phyloP scores from a whole-genome alignment of 768 basidiomycete species.

The Suillus hirtellus region DNA sequence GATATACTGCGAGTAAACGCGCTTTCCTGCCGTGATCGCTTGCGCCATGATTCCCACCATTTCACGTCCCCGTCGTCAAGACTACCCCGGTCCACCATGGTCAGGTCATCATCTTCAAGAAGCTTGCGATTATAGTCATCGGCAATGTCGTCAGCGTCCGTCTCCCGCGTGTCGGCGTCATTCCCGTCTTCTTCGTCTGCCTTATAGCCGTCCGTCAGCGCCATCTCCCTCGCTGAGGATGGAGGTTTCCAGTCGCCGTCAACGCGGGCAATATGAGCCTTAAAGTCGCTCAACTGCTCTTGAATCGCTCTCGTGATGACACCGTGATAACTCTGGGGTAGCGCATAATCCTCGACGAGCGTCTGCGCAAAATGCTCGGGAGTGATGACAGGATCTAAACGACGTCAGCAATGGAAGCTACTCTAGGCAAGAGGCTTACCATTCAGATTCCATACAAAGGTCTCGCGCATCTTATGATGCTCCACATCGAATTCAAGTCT shows the following conservation, averaged over 20 bases:
- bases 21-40: slow-evolving; percentile 39
- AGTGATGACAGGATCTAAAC: slow-evolving; percentile 80
- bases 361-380: slow-evolving; percentile 90
- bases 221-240: slow-evolving; percentile 21
- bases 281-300: slow-evolving; percentile 83
- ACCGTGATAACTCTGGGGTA: slow-evolving; percentile 62
- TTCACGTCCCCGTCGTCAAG: slow-evolving; percentile 49
- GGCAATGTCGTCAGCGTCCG: slow-evolving; percentile 6
- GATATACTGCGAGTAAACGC: slow-evolving; percentile 27
- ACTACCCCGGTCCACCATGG: slow-evolving; percentile 35
- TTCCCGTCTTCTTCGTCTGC: slow-evolving; percentile 32
- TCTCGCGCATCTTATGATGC: slow-evolving; percentile 90
- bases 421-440: slow-evolving; percentile 51
- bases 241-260: slow-evolving; percentile 43
- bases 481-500: slow-evolving; percentile 97
- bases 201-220: slow-evolving; percentile 22
- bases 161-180: slow-evolving; percentile 18
- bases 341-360: slow-evolving; percentile 86
- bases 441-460: slow-evolving; percentile 95
- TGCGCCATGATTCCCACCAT: slow-evolving; percentile 80
- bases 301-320: slow-evolving; percentile 82
- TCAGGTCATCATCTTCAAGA: slow-evolving; percentile 25
- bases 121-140: slow-evolving; percentile 28
- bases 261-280: slow-evolving; percentile 60
- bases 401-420: slow-evolving; percentile 3